A percentile compares a stretch with the other conserved stretches of the same genome.
These are phyloP conservation scores for Fusarium tupiense DNA, from an alignment of 2,329 filamentous ascomycete genomes.

Conservation along the genomic window DNA sequence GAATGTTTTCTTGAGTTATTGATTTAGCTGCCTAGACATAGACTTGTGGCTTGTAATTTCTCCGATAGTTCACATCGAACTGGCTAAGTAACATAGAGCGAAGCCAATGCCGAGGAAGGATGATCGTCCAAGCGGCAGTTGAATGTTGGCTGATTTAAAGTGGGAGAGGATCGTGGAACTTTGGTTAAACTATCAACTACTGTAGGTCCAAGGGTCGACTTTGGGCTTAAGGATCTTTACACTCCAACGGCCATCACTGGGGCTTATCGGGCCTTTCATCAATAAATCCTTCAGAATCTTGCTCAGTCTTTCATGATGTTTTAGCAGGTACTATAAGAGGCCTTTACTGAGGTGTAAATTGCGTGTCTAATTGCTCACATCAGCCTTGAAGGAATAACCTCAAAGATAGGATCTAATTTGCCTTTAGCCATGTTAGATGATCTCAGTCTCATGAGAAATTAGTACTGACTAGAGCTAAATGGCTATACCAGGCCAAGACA, in stretches of 20 bases:
- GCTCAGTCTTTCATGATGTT: no score
- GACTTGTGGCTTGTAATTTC: no score
- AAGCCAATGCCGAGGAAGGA: no score
- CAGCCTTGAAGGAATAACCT: not conserved
- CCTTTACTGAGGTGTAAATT: no score
- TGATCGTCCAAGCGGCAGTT: no score
- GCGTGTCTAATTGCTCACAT: not conserved
- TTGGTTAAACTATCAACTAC: not conserved
- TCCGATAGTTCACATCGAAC: no score
- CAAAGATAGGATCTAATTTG: not conserved
- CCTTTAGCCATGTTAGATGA: accelerated
- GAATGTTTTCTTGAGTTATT: no score
- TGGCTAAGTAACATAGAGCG: not conserved
- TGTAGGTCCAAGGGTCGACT: not conserved
- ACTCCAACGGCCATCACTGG: no score
- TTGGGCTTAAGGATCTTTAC: no score
- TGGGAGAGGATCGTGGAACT: not conserved
- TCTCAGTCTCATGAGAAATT: accelerated
- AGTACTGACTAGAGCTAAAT: accelerated
- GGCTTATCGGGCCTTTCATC: not conserved
- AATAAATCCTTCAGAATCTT: not conserved
- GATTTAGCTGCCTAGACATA: no score
- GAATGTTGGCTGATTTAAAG: no score
- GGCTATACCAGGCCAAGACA: accelerated
- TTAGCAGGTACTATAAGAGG: no score